A percentile compares a stretch with the other conserved stretches of the same genome.
Conservation (phyloP, 495 filamentous ascomycete species). For the Neurospora pannonica region DNA sequence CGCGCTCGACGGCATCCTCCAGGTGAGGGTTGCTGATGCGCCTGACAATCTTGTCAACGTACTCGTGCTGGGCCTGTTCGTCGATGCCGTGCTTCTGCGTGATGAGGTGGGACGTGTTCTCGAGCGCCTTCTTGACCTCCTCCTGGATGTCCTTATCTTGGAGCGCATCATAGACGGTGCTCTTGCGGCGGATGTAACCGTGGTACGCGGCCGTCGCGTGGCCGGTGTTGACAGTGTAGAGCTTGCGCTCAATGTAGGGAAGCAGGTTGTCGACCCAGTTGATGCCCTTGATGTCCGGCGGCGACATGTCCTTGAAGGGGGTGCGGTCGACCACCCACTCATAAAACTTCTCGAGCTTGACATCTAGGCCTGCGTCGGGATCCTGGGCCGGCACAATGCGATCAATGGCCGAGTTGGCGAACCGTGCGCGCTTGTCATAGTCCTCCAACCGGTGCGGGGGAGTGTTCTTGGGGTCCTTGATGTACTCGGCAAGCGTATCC, state of each 20-base stretch:
- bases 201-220: constrained; percentile 97
- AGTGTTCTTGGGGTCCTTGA: constrained; percentile 63
- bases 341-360: constrained; percentile 94
- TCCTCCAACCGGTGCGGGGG: constrained; percentile 46
- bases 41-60: constrained; percentile 83
- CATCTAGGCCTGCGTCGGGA: constrained; percentile 68
- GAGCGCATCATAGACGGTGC: constrained; percentile 78
- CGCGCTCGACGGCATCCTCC: constrained; percentile 86
- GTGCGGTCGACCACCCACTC: constrained; percentile 92
- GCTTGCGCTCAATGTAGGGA: constrained; percentile 97
- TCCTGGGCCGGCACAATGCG: constrained; percentile 90
- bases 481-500: constrained; percentile 68
- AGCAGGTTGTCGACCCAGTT: constrained; percentile 84
- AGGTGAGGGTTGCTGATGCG: constrained; percentile 94
- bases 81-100: constrained; percentile 75
- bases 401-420: constrained; percentile 96
- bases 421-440: constrained; percentile 59
- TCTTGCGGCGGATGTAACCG: constrained; percentile 72
- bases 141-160: constrained; percentile 55
- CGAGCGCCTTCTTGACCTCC: constrained; percentile 64
- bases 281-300: constrained; percentile 71
- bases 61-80: constrained; percentile 67
- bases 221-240: constrained; percentile 97
- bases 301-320: constrained; percentile 51
- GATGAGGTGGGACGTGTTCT: constrained; percentile 78